Conservation (phyloP, 148 eudicot species). For the Vaccinium darrowii region DNA sequence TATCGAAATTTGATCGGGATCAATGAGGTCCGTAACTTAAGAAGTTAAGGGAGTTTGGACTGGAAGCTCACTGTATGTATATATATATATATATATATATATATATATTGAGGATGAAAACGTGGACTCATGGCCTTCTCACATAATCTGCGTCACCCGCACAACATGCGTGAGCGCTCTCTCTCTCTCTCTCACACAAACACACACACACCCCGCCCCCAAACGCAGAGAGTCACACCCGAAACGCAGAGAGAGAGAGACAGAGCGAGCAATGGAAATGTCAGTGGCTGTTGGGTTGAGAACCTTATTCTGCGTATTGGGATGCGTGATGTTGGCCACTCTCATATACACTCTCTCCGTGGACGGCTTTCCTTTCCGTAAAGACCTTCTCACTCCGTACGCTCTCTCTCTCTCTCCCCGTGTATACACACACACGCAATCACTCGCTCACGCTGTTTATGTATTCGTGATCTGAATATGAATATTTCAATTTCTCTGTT, state of each 20-base stretch:
- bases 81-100: too few relatives aligned
- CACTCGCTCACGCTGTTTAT: too few relatives aligned
- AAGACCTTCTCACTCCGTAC: conserved; percentile 77
- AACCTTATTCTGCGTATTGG: conserved; percentile 41
- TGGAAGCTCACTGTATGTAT: too few relatives aligned
- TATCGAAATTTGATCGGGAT: too few relatives aligned
- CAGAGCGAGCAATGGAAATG: conserved; percentile 20
- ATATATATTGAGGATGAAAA: neutral
- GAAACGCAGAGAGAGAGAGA: neutral
- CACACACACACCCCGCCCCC: too few relatives aligned
- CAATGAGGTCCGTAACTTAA: too few relatives aligned
- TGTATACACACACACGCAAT: too few relatives aligned
- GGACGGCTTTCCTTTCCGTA: conserved; percentile 79
- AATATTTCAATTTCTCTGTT: neutral
- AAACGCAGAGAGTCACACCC: neutral
- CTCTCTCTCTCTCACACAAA: neutral
- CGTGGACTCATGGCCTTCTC: conserved; percentile 12
- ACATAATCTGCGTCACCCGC: neutral
- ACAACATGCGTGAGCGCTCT: neutral
- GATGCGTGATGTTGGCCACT: conserved; percentile 47
- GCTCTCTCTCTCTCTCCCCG: neutral
- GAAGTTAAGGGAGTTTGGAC: too few relatives aligned
- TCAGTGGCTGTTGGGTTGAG: conserved; percentile 27
- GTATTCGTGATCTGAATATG: too few relatives aligned
- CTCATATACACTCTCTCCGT: conserved; percentile 56